A percentile compares a stretch with the other conserved stretches of the same genome.
Conservation (phyloP, 768 basidiomycete species). For the Amanita jacksonii region DNA sequence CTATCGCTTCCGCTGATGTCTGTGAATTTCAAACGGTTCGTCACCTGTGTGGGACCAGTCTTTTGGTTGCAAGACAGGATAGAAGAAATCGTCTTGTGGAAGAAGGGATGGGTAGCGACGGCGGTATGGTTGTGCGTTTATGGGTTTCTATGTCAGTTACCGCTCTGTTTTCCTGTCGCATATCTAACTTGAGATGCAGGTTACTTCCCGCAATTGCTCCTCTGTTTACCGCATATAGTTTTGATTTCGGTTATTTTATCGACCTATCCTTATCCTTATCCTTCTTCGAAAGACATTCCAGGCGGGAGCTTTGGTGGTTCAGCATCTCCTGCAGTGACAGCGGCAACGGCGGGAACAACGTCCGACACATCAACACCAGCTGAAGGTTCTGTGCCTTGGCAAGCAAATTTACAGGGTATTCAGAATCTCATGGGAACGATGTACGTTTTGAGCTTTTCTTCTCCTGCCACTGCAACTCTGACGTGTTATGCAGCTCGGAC, state of each 20-base stretch:
- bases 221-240: conserved; percentile 58
- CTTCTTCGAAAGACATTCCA: conserved; percentile 10
- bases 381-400: conserved; percentile 73
- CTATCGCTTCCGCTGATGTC: conserved; percentile 72
- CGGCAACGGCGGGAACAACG: conserved; percentile 17
- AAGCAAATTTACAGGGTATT: conserved; percentile 80
- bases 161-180: conserved; percentile 1
- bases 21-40: conserved; percentile 74
- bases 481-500: conserved; percentile 43
- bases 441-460: conserved; percentile 33
- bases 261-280: conserved; percentile 43
- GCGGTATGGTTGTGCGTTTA: conserved; percentile 68
- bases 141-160: conserved; percentile 64
- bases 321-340: background rate
- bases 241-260: conserved; percentile 59
- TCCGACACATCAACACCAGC: conserved; percentile 27
- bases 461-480: background rate
- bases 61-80: conserved; percentile 88
- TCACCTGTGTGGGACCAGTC: conserved; percentile 63
- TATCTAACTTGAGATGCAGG: conserved; percentile 31
- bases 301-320: conserved; percentile 7
- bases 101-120: conserved; percentile 63
- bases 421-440: conserved; percentile 85
- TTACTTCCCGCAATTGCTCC: conserved; percentile 62
- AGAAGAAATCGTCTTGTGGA: conserved; percentile 83